Evolutionary conservation across 345 rosid genomes (phyloP), one percentile per base, ranked within the genome.

Genomic region (Melaleuca alternifolia): DNA sequence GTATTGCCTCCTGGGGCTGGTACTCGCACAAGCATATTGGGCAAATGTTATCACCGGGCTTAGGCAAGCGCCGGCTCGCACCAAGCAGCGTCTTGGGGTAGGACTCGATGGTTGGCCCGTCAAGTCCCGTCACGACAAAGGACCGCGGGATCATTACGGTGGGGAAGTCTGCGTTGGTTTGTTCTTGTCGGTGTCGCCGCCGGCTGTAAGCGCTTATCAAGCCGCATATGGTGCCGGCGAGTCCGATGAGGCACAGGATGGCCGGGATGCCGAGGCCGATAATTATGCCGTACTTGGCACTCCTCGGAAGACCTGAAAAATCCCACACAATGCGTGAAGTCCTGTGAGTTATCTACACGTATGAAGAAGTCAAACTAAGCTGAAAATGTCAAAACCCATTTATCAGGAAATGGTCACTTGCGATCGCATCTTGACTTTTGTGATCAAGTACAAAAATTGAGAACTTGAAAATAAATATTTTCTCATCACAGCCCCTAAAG

Each of bases 21-120:
- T 95, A 93, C 28, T 95, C 95, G 1, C 89, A 86, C 11, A 95
- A 85, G 57, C 97, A 95, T 54, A 94, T 92, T 1, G 95, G 88
- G 62, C 97, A 95, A 28, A 88, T 90, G 86, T 83, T 91, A 85
- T 92, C 93, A 11, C 62, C 57, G 5, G 95, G 93, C 41, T 89
- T 91, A 0, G 96, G 95, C 54, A 95, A 84, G 62, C 95, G 86
- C 12, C 90, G 84, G 82, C 95, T 94, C 44, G 90, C 89, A 1
- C 97, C 96, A 0, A 93, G 88, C 41, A 89, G 14, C 1, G 91
- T 93, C 89, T 93, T 93, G 0, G 95, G 95, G 89, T 91, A 93
- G 3, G 94, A 93, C 59, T 93, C 94, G 6, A 94, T 92, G 2
- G 92, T 89, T 9, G 87, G 85, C 30, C 83, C 79, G 54, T 93